Evolutionary conservation across 768 basidiomycete genomes (phyloP), one percentile per base, ranked within the genome.

Genomic region (Cystobasidium ongulense): DNA sequence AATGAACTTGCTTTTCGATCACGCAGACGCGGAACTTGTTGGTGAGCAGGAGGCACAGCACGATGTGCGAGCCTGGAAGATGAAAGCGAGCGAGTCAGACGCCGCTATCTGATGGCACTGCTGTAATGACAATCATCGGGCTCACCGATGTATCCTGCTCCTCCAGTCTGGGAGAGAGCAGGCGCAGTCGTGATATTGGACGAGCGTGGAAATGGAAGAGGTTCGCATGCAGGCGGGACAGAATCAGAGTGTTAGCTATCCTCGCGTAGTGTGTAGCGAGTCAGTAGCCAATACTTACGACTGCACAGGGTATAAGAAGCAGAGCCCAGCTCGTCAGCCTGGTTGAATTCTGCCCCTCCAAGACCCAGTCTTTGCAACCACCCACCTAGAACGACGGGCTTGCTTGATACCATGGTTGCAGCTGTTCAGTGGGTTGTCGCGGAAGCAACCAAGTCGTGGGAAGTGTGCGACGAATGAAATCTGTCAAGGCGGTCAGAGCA

Each of bases 11-110:
- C 78, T 77, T 78, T 84, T 99, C 96, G 78, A 98, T 86, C 27
- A 93, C 89, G 76, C 97, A 87, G 78, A 97, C 92, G 80, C 90
- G 90, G 86, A 90, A 99, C 75, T 88, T 84, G 73, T 92, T 87
- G 15, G 92, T 91, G 80, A 90, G 86, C 77, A 96, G 88, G 46
- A 96, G 84, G 61, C 87, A 84, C 74, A 89, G 91, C 76, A 97
- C 88, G 80, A 97, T 89, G 82, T 99, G 96, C 31, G 94, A 95
- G 79, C 93, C 95, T 92, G 80, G 75, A 54, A n/a, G 41, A 38
- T 1, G 36, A 13, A 8, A 59, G 27, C 23, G 1, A 62, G 59
- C 39, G 46, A 41, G n/a, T n/a, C n/a, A 25, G 29, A 25, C 17
- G 5, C 13, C 43, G 21, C 18, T 46, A 31, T 36, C 35, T 36